Conservation (phyloP, 768 basidiomycete genomes). For the Calocybe cyanea region DNA sequence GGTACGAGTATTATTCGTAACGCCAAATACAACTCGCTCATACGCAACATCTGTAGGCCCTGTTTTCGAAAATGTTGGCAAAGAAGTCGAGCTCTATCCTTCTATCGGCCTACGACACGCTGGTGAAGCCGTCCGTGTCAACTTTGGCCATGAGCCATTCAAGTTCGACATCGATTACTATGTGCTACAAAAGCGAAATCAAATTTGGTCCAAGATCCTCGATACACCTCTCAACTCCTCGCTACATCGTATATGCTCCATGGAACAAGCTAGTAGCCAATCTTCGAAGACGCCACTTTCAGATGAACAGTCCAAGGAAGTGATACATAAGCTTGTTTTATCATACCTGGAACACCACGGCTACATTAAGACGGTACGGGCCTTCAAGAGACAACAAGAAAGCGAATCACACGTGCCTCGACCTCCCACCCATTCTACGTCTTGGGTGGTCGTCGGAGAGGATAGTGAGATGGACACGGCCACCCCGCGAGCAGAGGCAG, state of each 20-base stretch:
- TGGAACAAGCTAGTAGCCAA: constrained; percentile 16
- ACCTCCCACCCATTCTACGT: constrained; percentile 9
- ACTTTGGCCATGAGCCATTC: constrained; percentile 88
- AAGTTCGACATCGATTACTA: constrained; percentile 87
- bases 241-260: constrained; percentile 24
- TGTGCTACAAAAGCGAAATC: constrained; percentile 65
- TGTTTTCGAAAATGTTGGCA: constrained; percentile 71
- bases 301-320: constrained; percentile 51
- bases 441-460: background rate
- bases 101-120: constrained; percentile 84
- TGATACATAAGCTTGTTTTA: constrained; percentile 70
- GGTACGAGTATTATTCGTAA: constrained; percentile 33
- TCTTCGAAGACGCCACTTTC: constrained; percentile 27
- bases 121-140: constrained; percentile 75
- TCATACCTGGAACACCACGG: constrained; percentile 85
- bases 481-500: constrained; percentile 16
- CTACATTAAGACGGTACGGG: constrained; percentile 65
- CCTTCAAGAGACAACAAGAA: constrained; percentile 51
- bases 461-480: constrained; percentile 47
- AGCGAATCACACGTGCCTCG: constrained; percentile 13
- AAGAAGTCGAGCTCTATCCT: constrained; percentile 69
- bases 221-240: constrained; percentile 45
- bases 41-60: constrained; percentile 39
- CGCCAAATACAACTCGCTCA: background rate
- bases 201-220: constrained; percentile 66